phyloP scores from a whole-genome alignment of 1,284 basidiomycete species.

The Leccinum fallax region DNA sequence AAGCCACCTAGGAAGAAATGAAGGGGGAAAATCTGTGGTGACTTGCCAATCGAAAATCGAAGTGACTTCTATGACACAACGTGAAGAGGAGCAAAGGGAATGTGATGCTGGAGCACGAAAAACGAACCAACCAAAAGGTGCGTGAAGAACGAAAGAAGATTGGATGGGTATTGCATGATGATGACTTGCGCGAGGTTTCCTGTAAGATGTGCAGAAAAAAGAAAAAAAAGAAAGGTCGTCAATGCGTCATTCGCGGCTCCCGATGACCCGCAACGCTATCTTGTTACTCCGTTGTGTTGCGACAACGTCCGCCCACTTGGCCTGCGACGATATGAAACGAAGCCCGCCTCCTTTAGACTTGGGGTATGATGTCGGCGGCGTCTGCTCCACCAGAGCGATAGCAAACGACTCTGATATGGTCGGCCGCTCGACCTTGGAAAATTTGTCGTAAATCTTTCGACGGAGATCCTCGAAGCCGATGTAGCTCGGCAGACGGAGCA shows the following conservation, averaged over 20 bases:
- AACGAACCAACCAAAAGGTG: slow-evolving; percentile 2
- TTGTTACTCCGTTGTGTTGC: slow-evolving; percentile 31
- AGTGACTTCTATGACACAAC: neutral
- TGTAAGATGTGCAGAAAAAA: neutral
- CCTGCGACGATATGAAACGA: slow-evolving; percentile 40
- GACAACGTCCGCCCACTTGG: slow-evolving; percentile 44
- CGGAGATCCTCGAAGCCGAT: slow-evolving; percentile 54
- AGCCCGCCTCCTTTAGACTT: slow-evolving; percentile 24
- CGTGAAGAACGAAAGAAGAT: slow-evolving; percentile 7
- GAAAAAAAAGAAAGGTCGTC: neutral
- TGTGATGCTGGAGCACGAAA: neutral
- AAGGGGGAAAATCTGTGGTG: neutral
- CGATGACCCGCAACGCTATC: slow-evolving; percentile 36
- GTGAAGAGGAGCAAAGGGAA: neutral
- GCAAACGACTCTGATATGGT: slow-evolving; percentile 54
- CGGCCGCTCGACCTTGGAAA: slow-evolving; percentile 58
- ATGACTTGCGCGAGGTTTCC: neutral
- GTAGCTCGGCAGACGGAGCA: slow-evolving; percentile 54
- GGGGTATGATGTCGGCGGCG: neutral
- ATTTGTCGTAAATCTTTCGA: slow-evolving; percentile 60
- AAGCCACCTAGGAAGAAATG: neutral
- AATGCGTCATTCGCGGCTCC: slow-evolving; percentile 20
- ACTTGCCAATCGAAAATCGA: neutral
- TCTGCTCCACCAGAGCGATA: slow-evolving; percentile 47
- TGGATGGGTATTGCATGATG: neutral